phyloP scores from a whole-genome alignment of 352 stramenopile genomes.

The Phytophthora ramorum region DNA sequence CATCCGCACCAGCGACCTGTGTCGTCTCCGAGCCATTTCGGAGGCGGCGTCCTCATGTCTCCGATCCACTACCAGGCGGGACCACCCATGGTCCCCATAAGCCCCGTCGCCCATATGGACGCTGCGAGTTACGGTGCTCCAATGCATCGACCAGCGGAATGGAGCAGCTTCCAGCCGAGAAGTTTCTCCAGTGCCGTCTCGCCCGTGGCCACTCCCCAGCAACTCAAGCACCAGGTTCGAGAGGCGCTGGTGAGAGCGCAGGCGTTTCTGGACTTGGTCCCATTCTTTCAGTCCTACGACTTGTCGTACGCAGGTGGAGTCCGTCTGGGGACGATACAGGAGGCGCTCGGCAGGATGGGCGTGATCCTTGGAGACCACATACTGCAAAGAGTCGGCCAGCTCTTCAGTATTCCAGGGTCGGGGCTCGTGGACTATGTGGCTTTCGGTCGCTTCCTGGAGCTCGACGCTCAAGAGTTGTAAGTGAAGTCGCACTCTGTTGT shows the following conservation, averaged over 20 bases:
- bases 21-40: conserved; percentile 27
- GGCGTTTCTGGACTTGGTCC: conserved; percentile 48
- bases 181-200: conserved; percentile 12
- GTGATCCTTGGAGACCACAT: conserved; percentile 45
- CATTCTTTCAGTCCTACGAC: conserved; percentile 67
- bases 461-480: conserved; percentile 65
- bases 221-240: conserved; percentile 54
- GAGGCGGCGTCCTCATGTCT: conserved; percentile 29
- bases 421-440: conserved; percentile 63
- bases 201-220: conserved; percentile 21
- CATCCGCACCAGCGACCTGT: conserved; percentile 17
- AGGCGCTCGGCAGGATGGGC: conserved; percentile 53
- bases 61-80: conserved; percentile 29
- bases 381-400: conserved; percentile 45
- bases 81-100: conserved; percentile 36
- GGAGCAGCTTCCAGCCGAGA: conserved; percentile 11
- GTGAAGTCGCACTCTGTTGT: background rate
- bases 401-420: conserved; percentile 46
- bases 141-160: conserved; percentile 14
- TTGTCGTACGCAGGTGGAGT: conserved; percentile 41
- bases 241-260: conserved; percentile 58
- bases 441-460: conserved; percentile 52
- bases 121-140: conserved; percentile 4
- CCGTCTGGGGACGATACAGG: conserved; percentile 49
- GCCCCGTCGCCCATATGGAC: conserved; percentile 30